Conservation (phyloP, 2,329 filamentous ascomycete species). For the Fusarium annulatum region DNA sequence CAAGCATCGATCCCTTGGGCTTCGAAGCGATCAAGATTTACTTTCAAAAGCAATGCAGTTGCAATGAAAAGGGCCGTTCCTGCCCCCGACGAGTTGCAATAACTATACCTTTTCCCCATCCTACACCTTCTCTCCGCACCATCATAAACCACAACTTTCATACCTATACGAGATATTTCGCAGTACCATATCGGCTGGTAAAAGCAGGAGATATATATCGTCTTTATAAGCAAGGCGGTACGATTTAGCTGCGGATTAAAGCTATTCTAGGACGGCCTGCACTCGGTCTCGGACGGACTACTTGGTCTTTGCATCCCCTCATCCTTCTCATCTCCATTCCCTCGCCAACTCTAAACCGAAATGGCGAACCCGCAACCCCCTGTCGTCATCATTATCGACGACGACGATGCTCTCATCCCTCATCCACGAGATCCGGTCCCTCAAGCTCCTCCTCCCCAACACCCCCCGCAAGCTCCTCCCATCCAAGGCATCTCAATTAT, state of each 20-base stretch:
- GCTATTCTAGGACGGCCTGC: slow-evolving; percentile 55
- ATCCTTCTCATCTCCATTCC: not conserved
- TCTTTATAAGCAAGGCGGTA: slow-evolving; percentile 8
- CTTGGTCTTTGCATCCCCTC: not conserved
- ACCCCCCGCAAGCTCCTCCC: too few relatives aligned
- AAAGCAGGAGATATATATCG: slow-evolving; percentile 8
- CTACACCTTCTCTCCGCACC: slow-evolving; percentile 44
- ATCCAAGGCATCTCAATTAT: too few relatives aligned
- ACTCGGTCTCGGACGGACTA: slow-evolving; percentile 52
- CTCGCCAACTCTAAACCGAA: not conserved
- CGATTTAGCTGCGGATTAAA: slow-evolving; percentile 43
- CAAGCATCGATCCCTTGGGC: not conserved
- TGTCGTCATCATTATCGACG: rapidly evolving
- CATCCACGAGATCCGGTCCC: too few relatives aligned
- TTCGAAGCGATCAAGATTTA: not conserved
- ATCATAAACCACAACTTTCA: slow-evolving; percentile 40
- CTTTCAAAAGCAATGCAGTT: not conserved
- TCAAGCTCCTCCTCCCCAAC: too few relatives aligned
- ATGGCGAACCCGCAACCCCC: not conserved
- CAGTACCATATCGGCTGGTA: slow-evolving; percentile 15
- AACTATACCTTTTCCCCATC: slow-evolving; percentile 44
- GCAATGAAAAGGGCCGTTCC: not conserved
- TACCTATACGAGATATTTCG: slow-evolving; percentile 29
- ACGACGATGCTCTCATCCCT: not conserved
- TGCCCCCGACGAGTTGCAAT: slow-evolving; percentile 50